Evolutionary conservation across 768 basidiomycete genomes (phyloP), one percentile per base, ranked within the genome.

Genomic region (Mycena maculata): DNA sequence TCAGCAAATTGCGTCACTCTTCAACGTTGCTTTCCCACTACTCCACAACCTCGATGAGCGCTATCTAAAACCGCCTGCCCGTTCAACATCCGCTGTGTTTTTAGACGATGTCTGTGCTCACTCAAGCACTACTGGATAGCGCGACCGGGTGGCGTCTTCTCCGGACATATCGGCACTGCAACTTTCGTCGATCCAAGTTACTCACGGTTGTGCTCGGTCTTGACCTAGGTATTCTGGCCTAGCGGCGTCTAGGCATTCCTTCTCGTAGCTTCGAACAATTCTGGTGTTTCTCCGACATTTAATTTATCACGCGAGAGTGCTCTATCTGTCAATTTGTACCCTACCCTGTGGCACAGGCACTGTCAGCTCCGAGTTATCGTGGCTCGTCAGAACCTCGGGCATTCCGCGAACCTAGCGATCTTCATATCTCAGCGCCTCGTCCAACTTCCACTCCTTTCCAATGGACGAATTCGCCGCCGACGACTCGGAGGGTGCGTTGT

Each of bases 311-410:
- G 6, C 44, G 33, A 36, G 33, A 36, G 33, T 7, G 33, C 33
- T 36, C 33, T 36, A 36, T 36, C 33, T 36, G 33, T 36, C 33
- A 13, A 36, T 36, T 6, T 36, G 13, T 13, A 36, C 33, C 33
- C 33, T n/a, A 39, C 33, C 53, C 16, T 36, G 33, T 36, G 33
- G 33, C 33, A 41, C 28, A 9, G 44, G 42, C 18, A 52, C 30
- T 38, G 49, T 31, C 39, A n/a, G n/a, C n/a, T n/a, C n/a, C n/a
- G n/a, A n/a, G n/a, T 52, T 30, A 11, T 30, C 52, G 52, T 33
- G 61, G 30, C 44, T 63, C 50, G 41, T 47, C 28, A 47, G 61
- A 63, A 55, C n/a, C 18, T 55, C 61, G 61, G 61, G 2, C 8
- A 22, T 63, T 55, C 53, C 18, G 25, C 9, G 41, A 38, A 38